Percentiles rank a stretch among this genome's conserved stretches.
Evolutionary conservation across 306 rosid genomes (phyloP).

Genomic region (Nissolia schottii): DNA sequence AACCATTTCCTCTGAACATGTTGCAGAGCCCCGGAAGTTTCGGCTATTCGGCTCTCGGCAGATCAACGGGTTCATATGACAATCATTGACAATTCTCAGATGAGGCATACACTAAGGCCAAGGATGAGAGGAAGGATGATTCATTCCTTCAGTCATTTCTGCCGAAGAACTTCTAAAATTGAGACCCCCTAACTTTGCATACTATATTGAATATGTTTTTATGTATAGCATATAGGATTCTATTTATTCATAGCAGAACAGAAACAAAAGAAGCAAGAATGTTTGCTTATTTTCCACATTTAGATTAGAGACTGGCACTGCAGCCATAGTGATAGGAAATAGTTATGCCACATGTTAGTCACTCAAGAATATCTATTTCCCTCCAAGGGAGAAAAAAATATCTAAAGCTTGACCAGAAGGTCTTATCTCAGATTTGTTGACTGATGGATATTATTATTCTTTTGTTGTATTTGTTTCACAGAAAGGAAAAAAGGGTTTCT

Average conservation of each 20-base stretch:
- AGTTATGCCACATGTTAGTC: slow-evolving; percentile 26
- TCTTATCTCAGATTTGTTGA: background rate
- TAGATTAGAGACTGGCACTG: slow-evolving; percentile 16
- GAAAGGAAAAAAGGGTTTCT: background rate
- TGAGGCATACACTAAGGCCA: slow-evolving; percentile 24
- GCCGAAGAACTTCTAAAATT: slow-evolving; percentile 33
- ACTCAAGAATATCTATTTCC: background rate
- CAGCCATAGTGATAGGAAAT: background rate
- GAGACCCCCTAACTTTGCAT: background rate
- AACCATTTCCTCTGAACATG: slow-evolving; percentile 30
- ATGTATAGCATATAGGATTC: slow-evolving; percentile 32
- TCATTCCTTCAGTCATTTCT: slow-evolving; percentile 39
- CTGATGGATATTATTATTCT: slow-evolving; percentile 26
- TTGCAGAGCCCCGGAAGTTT: slow-evolving; percentile 29
- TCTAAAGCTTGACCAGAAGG: background rate
- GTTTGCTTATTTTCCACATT: background rate
- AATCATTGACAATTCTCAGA: slow-evolving; percentile 29
- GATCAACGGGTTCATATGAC: slow-evolving; percentile 14
- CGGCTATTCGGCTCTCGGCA: slow-evolving; percentile 19
- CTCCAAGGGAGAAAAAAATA: background rate
- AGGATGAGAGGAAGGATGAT: slow-evolving; percentile 49
- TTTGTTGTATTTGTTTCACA: slow-evolving; percentile 33
- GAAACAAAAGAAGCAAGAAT: slow-evolving; percentile 15
- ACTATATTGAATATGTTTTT: background rate
- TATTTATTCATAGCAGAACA: slow-evolving; percentile 16